Base-by-base conservation (phyloP, 1,139 yeast species). In the Saccharomyces hybrid region DNA sequence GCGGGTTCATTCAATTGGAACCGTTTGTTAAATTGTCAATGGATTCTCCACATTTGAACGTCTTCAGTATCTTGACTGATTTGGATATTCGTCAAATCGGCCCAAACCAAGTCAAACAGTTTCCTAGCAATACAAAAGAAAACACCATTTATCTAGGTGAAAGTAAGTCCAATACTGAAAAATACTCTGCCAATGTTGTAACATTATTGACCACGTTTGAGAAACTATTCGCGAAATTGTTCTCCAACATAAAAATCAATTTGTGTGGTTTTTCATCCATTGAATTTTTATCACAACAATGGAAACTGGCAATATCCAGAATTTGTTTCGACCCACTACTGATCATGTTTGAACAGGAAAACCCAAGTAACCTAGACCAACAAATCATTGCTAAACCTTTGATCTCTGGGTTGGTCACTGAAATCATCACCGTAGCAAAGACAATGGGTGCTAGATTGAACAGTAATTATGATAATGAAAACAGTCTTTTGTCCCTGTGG, bases 321-420 rank as follows among this genome's bases (percentile, higher is more conserved):
- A 80, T 89, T 49, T 84, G 90, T 14, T 83, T 89, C 66, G 88
- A 85, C 69, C 90, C 96, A 2, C 72, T 90, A 50, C 75, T 88
- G 50, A 77, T 89, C 38, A 69, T 88, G 24, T 83, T 90, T 62
- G 96, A 89, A 69, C 79, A 82, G 55, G 80, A 84, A 5, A 77
- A 74, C 62, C 89, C 95, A 0, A 73, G 73, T 42, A 72, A 77
- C 51, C 75, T 90, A 54, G 73, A 79, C 24, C 72, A 76, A 42
- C 89, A 88, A 68, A 86, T 89, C 49, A 75, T 89, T 57, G 91
- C 95, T 49, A 88, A 87, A 66, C 97, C 97, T 6, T 76, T 90
- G 59, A 79, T 88, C 31, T 79, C 88, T 12, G 97, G 97, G 1
- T 74, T 88, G 48, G 81, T 88, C 57, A 78, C 80, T 52, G 97